These are phyloP conservation scores for Paecilomyces fulvus DNA, from an alignment of 2,329 filamentous ascomycete species.

Conservation along the genomic window DNA sequence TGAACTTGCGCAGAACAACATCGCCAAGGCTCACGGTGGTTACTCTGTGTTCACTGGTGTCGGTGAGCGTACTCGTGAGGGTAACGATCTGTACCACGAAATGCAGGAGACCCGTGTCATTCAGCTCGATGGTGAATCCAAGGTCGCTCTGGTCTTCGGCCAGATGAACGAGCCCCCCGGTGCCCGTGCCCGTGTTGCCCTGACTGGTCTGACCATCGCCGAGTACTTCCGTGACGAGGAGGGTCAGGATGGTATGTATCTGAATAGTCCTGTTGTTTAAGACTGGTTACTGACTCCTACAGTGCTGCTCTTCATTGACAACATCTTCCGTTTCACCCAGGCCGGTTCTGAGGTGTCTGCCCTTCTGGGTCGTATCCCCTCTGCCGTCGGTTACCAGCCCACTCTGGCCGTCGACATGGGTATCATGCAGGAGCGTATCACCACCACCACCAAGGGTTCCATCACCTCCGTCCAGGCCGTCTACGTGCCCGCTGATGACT, in stretches of 20 bases:
- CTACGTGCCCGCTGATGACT: constrained; percentile 99
- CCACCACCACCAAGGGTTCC: constrained; percentile 98
- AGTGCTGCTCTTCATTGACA: constrained; percentile 99
- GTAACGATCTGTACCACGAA: constrained; percentile 99
- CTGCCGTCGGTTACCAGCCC: constrained; percentile 99
- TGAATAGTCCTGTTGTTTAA: constrained; percentile 16
- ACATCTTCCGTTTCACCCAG: constrained; percentile 99
- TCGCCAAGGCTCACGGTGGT: constrained; percentile 99
- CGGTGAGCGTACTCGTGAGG: constrained; percentile 99
- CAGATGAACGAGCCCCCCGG: constrained; percentile 99
- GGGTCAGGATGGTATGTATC: constrained; percentile 71
- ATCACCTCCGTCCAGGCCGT: constrained; percentile 99
- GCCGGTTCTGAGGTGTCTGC: constrained; percentile 99
- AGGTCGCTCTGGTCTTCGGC: constrained; percentile 98
- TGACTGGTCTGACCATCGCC: constrained; percentile 64
- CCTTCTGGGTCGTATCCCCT: constrained; percentile 97
- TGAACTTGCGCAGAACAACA: constrained; percentile 68
- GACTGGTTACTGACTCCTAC: constrained; percentile 9
- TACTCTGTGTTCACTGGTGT: constrained; percentile 99
- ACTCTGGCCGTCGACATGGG: constrained; percentile 98
- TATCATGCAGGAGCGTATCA: constrained; percentile 99
- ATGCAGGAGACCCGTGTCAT: constrained; percentile 99
- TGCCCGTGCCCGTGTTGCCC: constrained; percentile 98
- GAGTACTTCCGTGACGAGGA: constrained; percentile 76
- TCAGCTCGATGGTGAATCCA: constrained; percentile 97